phyloP scores from a whole-genome alignment of 257 asterid species.

The Agastache rugosa region DNA sequence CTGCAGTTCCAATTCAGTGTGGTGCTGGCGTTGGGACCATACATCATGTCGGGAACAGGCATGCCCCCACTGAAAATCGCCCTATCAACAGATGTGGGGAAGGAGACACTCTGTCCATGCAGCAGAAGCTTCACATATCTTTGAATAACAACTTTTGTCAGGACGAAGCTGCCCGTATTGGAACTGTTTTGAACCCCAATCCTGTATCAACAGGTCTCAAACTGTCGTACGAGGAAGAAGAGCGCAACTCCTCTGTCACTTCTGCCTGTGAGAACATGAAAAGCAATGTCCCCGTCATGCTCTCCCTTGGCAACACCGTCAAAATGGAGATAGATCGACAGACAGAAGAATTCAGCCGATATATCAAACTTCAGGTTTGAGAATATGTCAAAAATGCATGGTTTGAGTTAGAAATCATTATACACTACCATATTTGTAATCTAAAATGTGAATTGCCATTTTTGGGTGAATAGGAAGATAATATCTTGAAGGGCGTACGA shows the following conservation, averaged over 20 bases:
- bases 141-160: conserved; percentile 51
- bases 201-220: conserved; percentile 71
- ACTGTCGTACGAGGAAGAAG: conserved; percentile 69
- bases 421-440: conserved; percentile 11
- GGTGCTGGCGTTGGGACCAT: conserved; percentile 48
- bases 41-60: conserved; percentile 46
- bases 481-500: conserved; percentile 56
- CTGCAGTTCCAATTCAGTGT: conserved; percentile 58
- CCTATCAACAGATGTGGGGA: conserved; percentile 52
- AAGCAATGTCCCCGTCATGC: conserved; percentile 34
- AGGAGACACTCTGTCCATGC: conserved; percentile 47
- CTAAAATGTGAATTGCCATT: not conserved
- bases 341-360: conserved; percentile 56
- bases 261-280: conserved; percentile 56
- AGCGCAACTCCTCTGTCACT: conserved; percentile 52
- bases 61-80: conserved; percentile 41
- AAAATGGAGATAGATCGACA: conserved; percentile 62
- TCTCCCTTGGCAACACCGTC: conserved; percentile 47
- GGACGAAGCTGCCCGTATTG: conserved; percentile 46
- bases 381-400: not conserved
- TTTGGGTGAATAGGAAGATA: conserved; percentile 54
- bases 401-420: not conserved
- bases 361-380: conserved; percentile 68
- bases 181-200: conserved; percentile 58
- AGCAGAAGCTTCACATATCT: conserved; percentile 60